Evolutionary conservation across 2,329 filamentous ascomycete species (phyloP).

Genomic region (Trichoderma gracile): DNA sequence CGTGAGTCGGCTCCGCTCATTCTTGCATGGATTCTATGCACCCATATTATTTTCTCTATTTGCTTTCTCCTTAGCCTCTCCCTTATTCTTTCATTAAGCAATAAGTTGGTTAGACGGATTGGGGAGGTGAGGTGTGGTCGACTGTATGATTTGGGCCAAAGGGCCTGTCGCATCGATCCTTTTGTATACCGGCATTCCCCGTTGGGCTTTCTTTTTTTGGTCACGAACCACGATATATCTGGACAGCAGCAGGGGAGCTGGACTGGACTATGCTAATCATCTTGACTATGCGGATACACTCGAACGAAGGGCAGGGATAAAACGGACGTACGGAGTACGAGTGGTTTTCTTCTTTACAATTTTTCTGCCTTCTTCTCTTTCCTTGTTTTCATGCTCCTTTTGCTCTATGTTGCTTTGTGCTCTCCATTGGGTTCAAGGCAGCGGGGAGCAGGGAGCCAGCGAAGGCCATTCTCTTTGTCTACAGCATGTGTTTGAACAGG

Average conservation of each 20-base stretch:
- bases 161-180: constrained; percentile 14
- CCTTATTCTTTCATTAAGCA: constrained; percentile 4
- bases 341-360: constrained; percentile 5
- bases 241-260: constrained; percentile 10
- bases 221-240: constrained; percentile 24
- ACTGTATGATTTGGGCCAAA: not conserved
- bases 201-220: constrained; percentile 21
- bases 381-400: not conserved
- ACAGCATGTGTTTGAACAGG: constrained; percentile 7
- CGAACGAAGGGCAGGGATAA: constrained; percentile 26
- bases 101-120: not conserved
- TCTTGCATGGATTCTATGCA: not conserved
- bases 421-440: not conserved
- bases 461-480: constrained; percentile 1
- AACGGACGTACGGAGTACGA: constrained; percentile 28
- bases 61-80: not conserved
- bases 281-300: constrained; percentile 28
- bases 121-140: constrained; percentile 4
- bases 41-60: not conserved
- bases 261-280: constrained; percentile 24
- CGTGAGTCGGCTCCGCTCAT: not conserved
- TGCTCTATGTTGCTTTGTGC: not conserved
- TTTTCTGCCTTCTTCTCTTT: not conserved
- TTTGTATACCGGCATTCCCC: constrained; percentile 23
- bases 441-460: constrained; percentile 1